Percentiles rank a stretch among this genome's conserved stretches.
Conservation (phyloP, 768 basidiomycete species). For the Asterophora parasitica region DNA sequence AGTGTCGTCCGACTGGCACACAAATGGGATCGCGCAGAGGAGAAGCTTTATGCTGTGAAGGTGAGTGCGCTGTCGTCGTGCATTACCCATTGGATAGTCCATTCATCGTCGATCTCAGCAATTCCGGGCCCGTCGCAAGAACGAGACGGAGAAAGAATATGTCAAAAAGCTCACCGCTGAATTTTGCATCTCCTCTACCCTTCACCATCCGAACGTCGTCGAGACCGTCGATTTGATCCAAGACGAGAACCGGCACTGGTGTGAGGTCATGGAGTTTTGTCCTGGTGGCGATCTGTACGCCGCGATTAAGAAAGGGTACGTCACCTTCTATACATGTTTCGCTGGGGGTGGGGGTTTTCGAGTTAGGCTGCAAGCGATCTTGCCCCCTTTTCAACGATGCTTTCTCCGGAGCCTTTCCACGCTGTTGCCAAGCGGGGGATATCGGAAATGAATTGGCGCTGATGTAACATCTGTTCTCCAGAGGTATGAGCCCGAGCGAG, state of each 20-base stretch:
- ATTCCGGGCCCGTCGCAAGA: slow-evolving; percentile 96
- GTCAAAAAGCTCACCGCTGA: slow-evolving; percentile 99
- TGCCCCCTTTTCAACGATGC: slow-evolving; percentile 7
- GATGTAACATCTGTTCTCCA: slow-evolving; percentile 17
- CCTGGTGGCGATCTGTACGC: slow-evolving; percentile 98
- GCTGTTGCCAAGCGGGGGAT: neutral
- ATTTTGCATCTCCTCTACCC: slow-evolving; percentile 95
- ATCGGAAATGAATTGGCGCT: slow-evolving; percentile 11
- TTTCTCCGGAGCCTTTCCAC: slow-evolving; percentile 1
- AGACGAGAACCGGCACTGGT: slow-evolving; percentile 95
- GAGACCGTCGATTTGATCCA: slow-evolving; percentile 99
- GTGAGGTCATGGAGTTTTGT: slow-evolving; percentile 99
- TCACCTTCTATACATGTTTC: slow-evolving; percentile 8
- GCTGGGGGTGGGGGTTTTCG: neutral
- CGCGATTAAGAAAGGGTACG: slow-evolving; percentile 92
- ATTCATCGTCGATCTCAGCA: slow-evolving; percentile 48
- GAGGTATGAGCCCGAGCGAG: slow-evolving; percentile 79
- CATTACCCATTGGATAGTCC: slow-evolving; percentile 1
- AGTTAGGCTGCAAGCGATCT: slow-evolving; percentile 1
- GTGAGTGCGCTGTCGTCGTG: slow-evolving; percentile 37
- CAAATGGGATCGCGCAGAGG: slow-evolving; percentile 96
- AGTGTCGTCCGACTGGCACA: slow-evolving; percentile 94
- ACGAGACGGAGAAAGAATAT: slow-evolving; percentile 98
- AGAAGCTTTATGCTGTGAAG: slow-evolving; percentile 98
- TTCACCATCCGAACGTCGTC: slow-evolving; percentile 92